Base-by-base conservation (phyloP, 208 protist species). In the Trypanosoma platydactyli region DNA sequence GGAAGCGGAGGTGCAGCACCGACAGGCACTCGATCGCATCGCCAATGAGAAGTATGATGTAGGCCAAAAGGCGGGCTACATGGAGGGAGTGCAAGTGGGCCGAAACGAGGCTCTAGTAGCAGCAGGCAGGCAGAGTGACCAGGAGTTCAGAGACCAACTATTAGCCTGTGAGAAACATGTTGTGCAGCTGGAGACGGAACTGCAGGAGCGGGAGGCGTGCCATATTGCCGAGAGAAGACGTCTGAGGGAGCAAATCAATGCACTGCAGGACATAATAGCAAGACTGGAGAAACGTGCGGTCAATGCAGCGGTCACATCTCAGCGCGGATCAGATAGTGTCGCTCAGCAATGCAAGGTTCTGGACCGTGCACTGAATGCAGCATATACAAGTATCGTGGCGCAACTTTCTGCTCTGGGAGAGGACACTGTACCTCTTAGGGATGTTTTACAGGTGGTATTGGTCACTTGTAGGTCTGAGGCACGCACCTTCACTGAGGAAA, bases 221-320 rank as follows among this genome's bases (percentile, higher is more conserved):
- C 77, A 86, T 57, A 73, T 80, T 41, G 72, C 78, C 4, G 79
- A 88, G 38, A 73, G 79, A 44, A 73, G 80, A 15, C 57, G 67
- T 53, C 49, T 86, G 30, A 73, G 64, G 42, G 85, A 80, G 18
- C 77, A 91, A 62, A 80, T 88, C 12, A 71, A 84, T 54, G 73
- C 79, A 20, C 48, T 88, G 42, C 65, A 79, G 30, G 55, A 68
- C 42, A 66, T 88, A 50, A 76, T 64, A 42, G 68, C 73, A 27
- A 79, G 69, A 38, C 51, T 84, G 50, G 60, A 82, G 52, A 56
- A 64, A 45, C 52, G 77, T 35, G 54, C 75, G 46, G 61, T 69
- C 22, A 54, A 53, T 22, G 61, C 49, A 5, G 72, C 70, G 7
- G 58, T 71, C 20, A 58, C 65, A 1, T 62, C 66, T 42, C 74